These are phyloP conservation scores for Seiridium unicorne DNA, from an alignment of 2,329 filamentous ascomycete genomes.

Conservation along the genomic window DNA sequence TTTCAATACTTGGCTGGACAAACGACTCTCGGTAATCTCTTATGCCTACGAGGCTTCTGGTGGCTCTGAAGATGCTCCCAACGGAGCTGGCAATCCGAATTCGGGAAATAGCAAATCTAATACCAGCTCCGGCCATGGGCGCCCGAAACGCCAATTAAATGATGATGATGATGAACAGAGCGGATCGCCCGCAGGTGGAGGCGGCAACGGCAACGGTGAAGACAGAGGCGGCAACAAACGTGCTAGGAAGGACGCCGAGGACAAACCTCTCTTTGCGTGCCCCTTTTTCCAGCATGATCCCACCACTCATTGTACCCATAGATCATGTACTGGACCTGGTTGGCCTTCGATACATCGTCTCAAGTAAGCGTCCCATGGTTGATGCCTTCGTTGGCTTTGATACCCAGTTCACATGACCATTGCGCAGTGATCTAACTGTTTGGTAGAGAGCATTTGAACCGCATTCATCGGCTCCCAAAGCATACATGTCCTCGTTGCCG, in stretches of 20 bases:
- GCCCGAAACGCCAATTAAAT: conserved; percentile 24
- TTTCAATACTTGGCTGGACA: conserved; percentile 27
- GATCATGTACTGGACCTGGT: conserved; percentile 20
- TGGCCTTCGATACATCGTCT: conserved; percentile 27
- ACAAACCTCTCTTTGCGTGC: conserved; percentile 29
- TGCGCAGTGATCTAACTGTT: neutral
- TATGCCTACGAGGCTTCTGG: conserved; percentile 25
- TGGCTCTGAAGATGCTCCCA: conserved; percentile 14
- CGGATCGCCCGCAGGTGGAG: conserved; percentile 23
- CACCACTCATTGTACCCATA: conserved; percentile 17
- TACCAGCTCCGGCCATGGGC: conserved; percentile 11
- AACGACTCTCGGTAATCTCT: conserved; percentile 24
- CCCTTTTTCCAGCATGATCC: conserved; percentile 35
- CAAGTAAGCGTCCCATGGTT: conserved; percentile 20
- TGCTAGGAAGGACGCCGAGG: conserved; percentile 30
- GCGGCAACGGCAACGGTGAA: conserved; percentile 25
- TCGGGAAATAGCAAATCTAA: conserved; percentile 14
- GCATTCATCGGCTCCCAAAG: conserved; percentile 23
- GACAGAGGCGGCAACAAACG: conserved; percentile 34
- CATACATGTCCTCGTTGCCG: conserved; percentile 25
- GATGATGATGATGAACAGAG: conserved; percentile 24
- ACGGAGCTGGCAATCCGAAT: conserved; percentile 3
- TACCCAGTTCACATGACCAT: neutral
- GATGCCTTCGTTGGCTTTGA: neutral
- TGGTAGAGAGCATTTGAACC: conserved; percentile 27